Base-by-base conservation (phyloP, 495 filamentous ascomycete species). In the Trichocladium uniseriatum region DNA sequence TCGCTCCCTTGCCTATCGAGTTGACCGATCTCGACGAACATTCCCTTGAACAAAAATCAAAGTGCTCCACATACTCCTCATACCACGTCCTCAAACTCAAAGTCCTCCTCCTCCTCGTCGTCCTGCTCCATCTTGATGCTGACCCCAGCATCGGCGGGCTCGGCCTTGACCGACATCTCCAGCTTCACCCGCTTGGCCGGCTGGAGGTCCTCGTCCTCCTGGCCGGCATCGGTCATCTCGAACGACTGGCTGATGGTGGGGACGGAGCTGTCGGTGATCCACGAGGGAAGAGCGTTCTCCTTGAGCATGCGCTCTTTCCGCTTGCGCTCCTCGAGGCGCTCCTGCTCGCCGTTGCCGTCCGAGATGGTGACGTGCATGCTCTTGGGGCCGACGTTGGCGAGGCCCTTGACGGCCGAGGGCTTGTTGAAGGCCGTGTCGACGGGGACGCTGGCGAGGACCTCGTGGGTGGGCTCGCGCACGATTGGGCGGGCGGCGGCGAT, bases 211-310 rank as follows among this genome's bases (percentile, higher is more conserved):
- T 69, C 67, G 15, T 71, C 71, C 2, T 71, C 67, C 5, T 43
- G 44, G 1, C 38, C 53, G 14, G 6, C 51, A 16, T 52, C 45
- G 16, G 21, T 15, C 36, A 48, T 48, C 37, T 45, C 47, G 38
- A 55, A 51, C 0, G 46, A 47, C 18, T 5, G 15, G 13, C 8
- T 24, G 21, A 13, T 43, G 19, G 70, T 68, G 5, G 72, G 68
- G 36, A 99, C 86, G 2, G 91, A 95, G 38, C 82, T 89, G 39
- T 87, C 80, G 2, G 84, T 86, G 60, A 95, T 89, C 89, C 94
- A 96, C 10, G 81, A 74, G 0, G 92, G 92, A 32, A 99, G 69
- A 5, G 79, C 80, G 52, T 99, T 99, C 65, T 94, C 86, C 54
- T 79, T 75, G 39, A 85, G 83, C 51, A 91, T 63, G 41, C 79